Evolutionary conservation across 306 rosid species (phyloP), one percentile per base, ranked within the genome.

Genomic region (Vigna hirtella): DNA sequence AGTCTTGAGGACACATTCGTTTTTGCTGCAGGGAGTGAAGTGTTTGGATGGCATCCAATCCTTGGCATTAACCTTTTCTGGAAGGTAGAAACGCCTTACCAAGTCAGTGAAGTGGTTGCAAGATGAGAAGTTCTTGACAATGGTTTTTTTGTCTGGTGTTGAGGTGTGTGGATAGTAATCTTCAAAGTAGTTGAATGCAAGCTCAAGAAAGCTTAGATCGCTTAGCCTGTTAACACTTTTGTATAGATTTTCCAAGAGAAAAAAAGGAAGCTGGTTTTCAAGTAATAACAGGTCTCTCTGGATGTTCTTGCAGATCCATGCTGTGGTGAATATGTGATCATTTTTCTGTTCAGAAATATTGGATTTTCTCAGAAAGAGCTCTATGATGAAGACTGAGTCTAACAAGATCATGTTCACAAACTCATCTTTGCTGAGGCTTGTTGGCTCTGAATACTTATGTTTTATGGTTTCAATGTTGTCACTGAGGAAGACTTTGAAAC

Each of bases 51-150:
- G 47, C 24, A 10, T 34, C 50, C 56, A 66, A 55, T 8, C 76
- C 70, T 63, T 34, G 12, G 7, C 48, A 6, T 32, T 6, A 16
- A 63, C 68, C 48, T 16, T 63, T 63, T 38, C 70, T 3, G 77
- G 67, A 48, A 81, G 81, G 63, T 58, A 81, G 16, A 42, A 36
- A 43, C 36, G 51, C 43, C 84, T 50, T 7, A 81, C 50, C 77
- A 81, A 76, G 76, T 81, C 85, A 17, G 81, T 75, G 81, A 81
- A 81, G 59, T 81, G 85, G 1, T 76, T 69, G 66, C 52, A 69
- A 20, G 56, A 56, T 45, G 48, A 67, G 9, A 18, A 48, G 4
- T 68, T 68, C 12, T 30, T 47, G 15, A 26, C 32, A 64, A 67
- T 48, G n/a, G 47, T 65, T 0, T 42, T 79, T 66, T 34, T 4